Base-by-base conservation (phyloP, 2,329 filamentous ascomycete genomes). In the Colletotrichum gloeosporioides region DNA sequence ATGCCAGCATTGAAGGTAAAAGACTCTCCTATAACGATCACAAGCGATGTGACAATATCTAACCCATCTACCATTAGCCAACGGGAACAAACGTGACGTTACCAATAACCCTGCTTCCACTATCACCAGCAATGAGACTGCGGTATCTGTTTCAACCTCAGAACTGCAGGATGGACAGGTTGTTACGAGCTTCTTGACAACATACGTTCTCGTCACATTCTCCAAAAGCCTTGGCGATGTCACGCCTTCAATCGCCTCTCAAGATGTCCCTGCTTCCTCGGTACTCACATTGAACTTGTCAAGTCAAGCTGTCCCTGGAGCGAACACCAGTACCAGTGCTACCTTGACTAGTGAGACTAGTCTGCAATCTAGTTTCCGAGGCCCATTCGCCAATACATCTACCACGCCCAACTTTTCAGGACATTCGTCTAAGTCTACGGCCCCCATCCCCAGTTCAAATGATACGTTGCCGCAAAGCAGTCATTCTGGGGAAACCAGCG, bases 11-110 rank as follows among this genome's bases (percentile, higher is more conserved):
- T 1, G n/a, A 53, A 53, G 44, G 44, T 53, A 0, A 53, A 10
- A 22, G 1, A 53, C 1, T 49, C 9, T n/a, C 18, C 0, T 49
- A 5, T n/a, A 0, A 49, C 10, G 0, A 0, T n/a, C 18, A n/a
- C 9, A 49, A 53, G 44, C 0, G 6, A 22, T 53, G 4, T n/a
- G 4, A 22, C n/a, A 8, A 53, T 53, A 18, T 49, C 6, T 53
- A 22, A 53, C 0, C 10, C 0, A 22, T 53, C 10, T 53, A 2
- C n/a, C 2, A 53, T 53, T 6, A 53, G 44, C n/a, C 12, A 22
- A 3, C 44, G 0, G 22, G n/a, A 53, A 53, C n/a, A 53, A 53
- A 53, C 44, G 44, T 13, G n/a, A 53, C 44, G 6, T 13, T 12
- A 53, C 0, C 12, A 3, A 25, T 1, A 13, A 0, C 44, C 44